Percentiles rank a stretch among this genome's conserved stretches.
These are phyloP conservation scores for Calophaca sinica DNA, from an alignment of 306 rosid species.

Conservation along the genomic window DNA sequence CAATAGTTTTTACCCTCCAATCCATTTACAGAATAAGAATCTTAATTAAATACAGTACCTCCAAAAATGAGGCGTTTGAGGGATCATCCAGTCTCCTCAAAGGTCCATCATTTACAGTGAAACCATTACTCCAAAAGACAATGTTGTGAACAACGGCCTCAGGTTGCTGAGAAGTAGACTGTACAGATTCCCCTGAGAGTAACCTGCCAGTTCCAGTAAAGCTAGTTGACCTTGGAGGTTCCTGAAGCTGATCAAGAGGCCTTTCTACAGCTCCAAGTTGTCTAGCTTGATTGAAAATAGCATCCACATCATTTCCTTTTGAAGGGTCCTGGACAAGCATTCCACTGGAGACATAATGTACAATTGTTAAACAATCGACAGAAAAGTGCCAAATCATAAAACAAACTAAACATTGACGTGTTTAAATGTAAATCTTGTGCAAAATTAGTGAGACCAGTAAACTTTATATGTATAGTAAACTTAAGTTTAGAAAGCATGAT, in stretches of 20 bases:
- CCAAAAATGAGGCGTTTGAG: slow-evolving; percentile 88
- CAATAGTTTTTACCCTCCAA: slow-evolving; percentile 26
- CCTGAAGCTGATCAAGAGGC: slow-evolving; percentile 71
- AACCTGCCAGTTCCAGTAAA: slow-evolving; percentile 91
- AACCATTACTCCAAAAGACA: slow-evolving; percentile 91
- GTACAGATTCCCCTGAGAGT: slow-evolving; percentile 83
- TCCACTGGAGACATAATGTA: slow-evolving; percentile 70
- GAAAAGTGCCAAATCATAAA: slow-evolving; percentile 18
- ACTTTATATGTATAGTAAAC: slow-evolving; percentile 5
- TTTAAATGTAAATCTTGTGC: slow-evolving; percentile 10
- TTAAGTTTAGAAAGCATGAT: slow-evolving; percentile 22
- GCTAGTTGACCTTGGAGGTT: slow-evolving; percentile 85
- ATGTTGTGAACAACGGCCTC: slow-evolving; percentile 86
- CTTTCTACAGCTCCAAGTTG: slow-evolving; percentile 90
- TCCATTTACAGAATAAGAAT: slow-evolving; percentile 17
- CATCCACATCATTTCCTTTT: slow-evolving; percentile 87
- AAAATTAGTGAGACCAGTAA: slow-evolving; percentile 5
- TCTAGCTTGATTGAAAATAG: slow-evolving; percentile 86
- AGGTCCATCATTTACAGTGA: slow-evolving; percentile 90
- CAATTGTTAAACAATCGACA: slow-evolving; percentile 34
- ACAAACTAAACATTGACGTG: slow-evolving; percentile 8
- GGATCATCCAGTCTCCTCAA: slow-evolving; percentile 98
- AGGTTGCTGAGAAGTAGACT: slow-evolving; percentile 79
- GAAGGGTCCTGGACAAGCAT: slow-evolving; percentile 99
- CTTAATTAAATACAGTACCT: slow-evolving; percentile 56